Conservation (phyloP, 148 eudicot genomes). For the Silene uniflora region DNA sequence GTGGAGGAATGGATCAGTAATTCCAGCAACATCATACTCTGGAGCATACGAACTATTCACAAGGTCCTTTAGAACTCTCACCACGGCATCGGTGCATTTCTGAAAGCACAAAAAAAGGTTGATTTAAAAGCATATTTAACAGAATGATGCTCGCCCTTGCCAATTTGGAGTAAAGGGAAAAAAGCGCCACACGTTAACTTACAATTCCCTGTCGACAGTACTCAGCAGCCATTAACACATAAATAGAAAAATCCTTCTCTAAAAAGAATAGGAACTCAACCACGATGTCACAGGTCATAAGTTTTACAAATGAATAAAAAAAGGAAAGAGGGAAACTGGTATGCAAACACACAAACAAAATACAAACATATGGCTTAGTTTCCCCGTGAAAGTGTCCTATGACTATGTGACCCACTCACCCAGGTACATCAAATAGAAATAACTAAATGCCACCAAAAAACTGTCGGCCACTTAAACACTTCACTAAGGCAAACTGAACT, state of each 20-base stretch:
- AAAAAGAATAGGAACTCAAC: no score
- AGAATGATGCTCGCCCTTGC: neutral
- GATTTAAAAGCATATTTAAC: neutral
- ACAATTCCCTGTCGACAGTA: neutral
- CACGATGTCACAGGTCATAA: no score
- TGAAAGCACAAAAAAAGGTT: conserved; percentile 29
- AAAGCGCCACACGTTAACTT: neutral
- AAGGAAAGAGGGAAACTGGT: no score
- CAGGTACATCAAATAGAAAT: neutral
- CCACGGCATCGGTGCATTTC: conserved; percentile 92
- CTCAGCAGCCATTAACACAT: no score
- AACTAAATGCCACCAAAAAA: no score
- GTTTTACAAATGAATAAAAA: no score
- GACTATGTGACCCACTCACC: no score
- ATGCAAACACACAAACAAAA: no score
- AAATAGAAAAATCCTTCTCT: no score
- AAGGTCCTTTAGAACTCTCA: conserved; percentile 82
- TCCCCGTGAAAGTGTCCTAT: no score
- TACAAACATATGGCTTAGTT: no score
- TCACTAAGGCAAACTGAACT: neutral
- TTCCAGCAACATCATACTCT: conserved; percentile 90
- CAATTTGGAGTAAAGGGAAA: no score
- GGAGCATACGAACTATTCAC: conserved; percentile 96
- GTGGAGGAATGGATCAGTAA: conserved; percentile 93
- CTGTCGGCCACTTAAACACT: neutral